Evolutionary conservation across 2,329 filamentous ascomycete genomes (phyloP), one percentile per base, ranked within the genome.

Genomic region (Karstenula rhodostoma): DNA sequence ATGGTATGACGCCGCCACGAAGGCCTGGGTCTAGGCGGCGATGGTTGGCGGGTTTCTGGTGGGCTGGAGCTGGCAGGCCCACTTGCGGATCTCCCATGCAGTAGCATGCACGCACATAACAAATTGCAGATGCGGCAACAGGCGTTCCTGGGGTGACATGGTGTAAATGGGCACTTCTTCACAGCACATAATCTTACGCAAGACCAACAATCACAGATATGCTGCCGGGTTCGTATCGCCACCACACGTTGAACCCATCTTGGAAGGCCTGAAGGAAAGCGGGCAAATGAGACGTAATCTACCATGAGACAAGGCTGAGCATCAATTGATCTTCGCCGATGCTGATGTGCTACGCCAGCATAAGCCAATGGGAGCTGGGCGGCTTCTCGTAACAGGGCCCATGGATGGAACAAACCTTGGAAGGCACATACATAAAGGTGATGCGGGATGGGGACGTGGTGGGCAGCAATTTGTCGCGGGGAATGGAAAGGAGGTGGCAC

Each of bases 241-340:
- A 29, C 19, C 13, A 32, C 15, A 32, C 15, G 27, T 19, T 32
- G 17, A 10, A 29, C 35, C 15, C 23, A 29, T 19, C 2, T 7
- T 43, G 23, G 13, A 43, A 27, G 23, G 50, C 9, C 4, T 13
- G 50, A 22, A 43, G 35, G 15, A 40, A 35, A 53, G 29, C 23
- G 23, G 37, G 23, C 37, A 37, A 23, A 35, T 53, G 15, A 44
- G 50, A 55, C 22, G 25, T 12, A 23, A 22, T 46, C n/a, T 40
- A 35, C n/a, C 13, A 27, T 19, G 52, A 55, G 25, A 55, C 25
- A 55, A 55, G 52, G 52, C 52, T 55, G 52, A 55, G 52, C 40
- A 46, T 55, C 10, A 33, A 46, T 32, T 27, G 49, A 52, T 40
- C 49, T 27, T 52, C 37, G 49, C 9, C 33, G 12, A 19, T 19